Conservation (phyloP, 1,284 basidiomycete species). For the Ganoderma resinaceum region DNA sequence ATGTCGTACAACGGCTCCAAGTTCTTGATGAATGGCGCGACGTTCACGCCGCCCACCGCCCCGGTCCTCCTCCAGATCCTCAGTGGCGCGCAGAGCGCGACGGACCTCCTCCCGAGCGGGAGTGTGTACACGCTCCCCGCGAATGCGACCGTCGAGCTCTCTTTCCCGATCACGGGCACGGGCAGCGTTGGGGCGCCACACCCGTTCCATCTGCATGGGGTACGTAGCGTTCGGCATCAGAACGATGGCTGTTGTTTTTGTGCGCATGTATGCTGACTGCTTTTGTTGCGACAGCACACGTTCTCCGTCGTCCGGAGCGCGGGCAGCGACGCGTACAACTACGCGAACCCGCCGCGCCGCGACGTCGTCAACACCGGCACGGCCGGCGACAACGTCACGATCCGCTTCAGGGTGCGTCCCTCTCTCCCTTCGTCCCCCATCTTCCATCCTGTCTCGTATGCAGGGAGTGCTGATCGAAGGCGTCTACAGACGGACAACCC, state of each 20-base stretch:
- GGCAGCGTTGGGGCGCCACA: constrained; percentile 39
- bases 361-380: constrained; percentile 36
- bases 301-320: constrained; percentile 34
- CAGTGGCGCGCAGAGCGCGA: constrained; percentile 38
- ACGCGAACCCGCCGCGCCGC: constrained; percentile 43
- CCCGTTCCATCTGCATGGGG: constrained; percentile 48
- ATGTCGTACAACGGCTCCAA: constrained; percentile 26
- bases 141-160: constrained; percentile 44
- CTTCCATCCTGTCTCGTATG: no score
- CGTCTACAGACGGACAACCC: constrained; percentile 32
- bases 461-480: not conserved
- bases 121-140: constrained; percentile 37
- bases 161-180: constrained; percentile 33
- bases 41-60: constrained; percentile 36
- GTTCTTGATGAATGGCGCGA: constrained; percentile 36
- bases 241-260: not conserved
- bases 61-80: constrained; percentile 46
- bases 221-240: constrained; percentile 23
- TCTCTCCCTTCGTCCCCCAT: not conserved
- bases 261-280: no score
- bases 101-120: constrained; percentile 40
- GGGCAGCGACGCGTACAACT: constrained; percentile 41
- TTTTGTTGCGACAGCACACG: constrained; percentile 18
- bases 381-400: constrained; percentile 34
- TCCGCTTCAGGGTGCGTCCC: constrained; percentile 34